Evolutionary conservation across 2,329 filamentous ascomycete species (phyloP), one percentile per base, ranked within the genome.

Genomic region (Microsporum ferrugineum): DNA sequence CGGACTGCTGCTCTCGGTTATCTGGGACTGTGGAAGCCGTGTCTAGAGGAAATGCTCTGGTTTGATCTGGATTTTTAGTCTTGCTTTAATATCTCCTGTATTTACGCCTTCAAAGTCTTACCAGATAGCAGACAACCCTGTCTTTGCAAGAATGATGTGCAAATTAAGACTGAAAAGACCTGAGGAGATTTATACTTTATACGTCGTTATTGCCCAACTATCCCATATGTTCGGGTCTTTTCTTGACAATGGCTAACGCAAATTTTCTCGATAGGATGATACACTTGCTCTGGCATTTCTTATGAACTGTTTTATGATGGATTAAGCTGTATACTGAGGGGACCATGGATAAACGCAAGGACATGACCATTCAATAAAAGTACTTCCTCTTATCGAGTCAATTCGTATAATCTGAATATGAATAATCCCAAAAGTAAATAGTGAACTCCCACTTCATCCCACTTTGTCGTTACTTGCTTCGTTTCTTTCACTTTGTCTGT

Each of bases 111-210:
- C 10, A 57, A 10, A n/a, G n/a, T 17, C 5, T 23, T 27, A 5
- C 29, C 27, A 17, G 51, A 27, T 53, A 33, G 33, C 23, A 39
- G 55, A 29, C 12, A 39, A 12, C 55, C n/a, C 7, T 41, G 55
- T 38, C 55, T 57, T 39, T 53, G 1, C 55, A 41, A 39, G 73
- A 63, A 73, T 76, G 74, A 75, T 64, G 74, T 72, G 69, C 68
- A 65, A 66, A 68, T 64, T 65, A 67, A 67, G 73, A 76, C 71
- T 75, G 71, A 75, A 75, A 76, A 76, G 73, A 76, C 72, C 75
- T 77, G 75, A 77, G 73, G 74, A 75, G 72, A 53, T 34, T 27
- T 31, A 5, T 34, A 33, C 7, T n/a, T 7, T 17, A 14, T 17
- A 10, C 12, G n/a, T 14, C 71, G 58, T 29, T 36, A 27, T 23